Evolutionary conservation across 1,139 yeast species (phyloP), one percentile per base, ranked within the genome.

Genomic region (Pichia sp.): DNA sequence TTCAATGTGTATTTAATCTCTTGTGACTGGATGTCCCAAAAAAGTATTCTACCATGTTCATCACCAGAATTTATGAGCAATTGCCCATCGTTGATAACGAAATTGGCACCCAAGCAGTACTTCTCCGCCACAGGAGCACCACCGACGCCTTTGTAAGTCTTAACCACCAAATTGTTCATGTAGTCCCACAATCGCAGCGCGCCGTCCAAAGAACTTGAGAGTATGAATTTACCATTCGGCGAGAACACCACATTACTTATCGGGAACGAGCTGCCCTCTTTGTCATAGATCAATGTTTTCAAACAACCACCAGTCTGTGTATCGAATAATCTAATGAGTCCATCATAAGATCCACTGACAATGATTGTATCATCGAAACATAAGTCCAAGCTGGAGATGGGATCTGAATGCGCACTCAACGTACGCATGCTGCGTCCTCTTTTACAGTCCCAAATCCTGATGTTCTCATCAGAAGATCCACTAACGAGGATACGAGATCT

Each of bases 381-480:
- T 36, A 91, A 62, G 46, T 84, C 77, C 1, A 88, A 65, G 0
- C 85, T 70, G 32, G 85, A 77, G 2, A 91, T 83, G 0, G 97
- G 94, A 49, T 87, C 97, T 0, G 94, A 76, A 57, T 91, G 98
- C 0, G 98, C 97, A 14, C 95, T 85, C 39, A 91, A 63, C 0
- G 94, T 85, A 51, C 83, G 77, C 48, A 87, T 61, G 34, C 84
- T 73, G 33, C 69, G 69, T 0, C 94, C 93, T 19, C 77, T 68
- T 25, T 72, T 64, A 6, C 82, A 72, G 58, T 88, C 96, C 98
- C 98, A 91, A 4, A 88, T 70, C 33, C 87, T 73, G 17, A 91
- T 80, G 32, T 88, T 87, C 52, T 91, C 98, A 58, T 91, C 98
- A 29, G 93, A 77, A 1, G 94, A 76, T 0, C 95, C 95, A 32